Base-by-base conservation (phyloP, 169 alveolate genomes). In the Sarcocystis neurona region DNA sequence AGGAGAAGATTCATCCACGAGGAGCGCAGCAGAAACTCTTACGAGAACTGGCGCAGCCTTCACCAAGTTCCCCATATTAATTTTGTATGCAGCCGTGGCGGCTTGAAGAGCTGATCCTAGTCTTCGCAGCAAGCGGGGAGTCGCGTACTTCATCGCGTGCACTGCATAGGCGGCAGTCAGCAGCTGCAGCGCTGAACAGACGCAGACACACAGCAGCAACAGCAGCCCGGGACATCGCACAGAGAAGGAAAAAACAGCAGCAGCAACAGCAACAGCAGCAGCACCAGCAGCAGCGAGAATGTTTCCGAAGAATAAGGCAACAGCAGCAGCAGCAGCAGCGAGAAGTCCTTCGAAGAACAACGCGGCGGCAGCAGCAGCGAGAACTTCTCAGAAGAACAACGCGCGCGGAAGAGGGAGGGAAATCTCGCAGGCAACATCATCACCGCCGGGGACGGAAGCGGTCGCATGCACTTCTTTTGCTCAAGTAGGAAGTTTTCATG, bases 171-270 rank as follows among this genome's bases (percentile, higher is more conserved):
- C 37, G 2, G 75, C 75, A n/a, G 46, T 63, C 75, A 63, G 43
- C 8, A 63, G 75, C 75, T 63, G 75, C 43, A 63, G 75, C 27
- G 75, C 75, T 63, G 75, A 6, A 15, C 75, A 63, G 70, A 58
- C n/a, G n/a, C n/a, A n/a, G n/a, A n/a, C n/a, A n/a, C n/a, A n/a
- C n/a, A n/a, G n/a, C n/a, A n/a, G n/a, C n/a, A n/a, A n/a, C n/a
- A n/a, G n/a, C n/a, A n/a, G n/a, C n/a, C n/a, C n/a, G n/a, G n/a
- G n/a, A n/a, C n/a, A n/a, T n/a, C n/a, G n/a, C n/a, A n/a, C n/a
- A n/a, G n/a, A n/a, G n/a, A n/a, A n/a, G n/a, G n/a, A n/a, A n/a
- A n/a, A n/a, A n/a, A n/a, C n/a, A n/a, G n/a, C n/a, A n/a, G n/a
- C n/a, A n/a, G n/a, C n/a, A n/a, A n/a, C n/a, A n/a, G n/a, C n/a